Conservation (phyloP, 352 stramenopile species). For the Aphanomyces invadans region DNA sequence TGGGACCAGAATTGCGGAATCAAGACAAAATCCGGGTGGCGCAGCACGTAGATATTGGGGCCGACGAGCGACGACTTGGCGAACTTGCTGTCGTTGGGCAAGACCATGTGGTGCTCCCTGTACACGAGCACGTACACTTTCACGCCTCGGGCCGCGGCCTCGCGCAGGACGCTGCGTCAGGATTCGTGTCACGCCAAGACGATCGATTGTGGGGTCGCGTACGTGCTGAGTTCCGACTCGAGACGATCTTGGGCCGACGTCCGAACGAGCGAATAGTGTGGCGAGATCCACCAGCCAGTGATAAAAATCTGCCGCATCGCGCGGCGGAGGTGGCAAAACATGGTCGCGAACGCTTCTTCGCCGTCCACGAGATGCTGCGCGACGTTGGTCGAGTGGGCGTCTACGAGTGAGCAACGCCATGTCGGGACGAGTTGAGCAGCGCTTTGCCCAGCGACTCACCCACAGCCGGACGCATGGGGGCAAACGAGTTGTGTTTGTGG, state of each 20-base stretch:
- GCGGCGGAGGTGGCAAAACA: constrained; percentile 27
- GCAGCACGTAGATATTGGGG: constrained; percentile 29
- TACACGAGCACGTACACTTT: constrained; percentile 29
- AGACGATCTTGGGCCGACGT: not conserved
- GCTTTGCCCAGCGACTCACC: not conserved
- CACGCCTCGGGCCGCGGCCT: constrained; percentile 18
- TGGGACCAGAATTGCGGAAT: constrained; percentile 29
- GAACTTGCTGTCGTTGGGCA: constrained; percentile 25
- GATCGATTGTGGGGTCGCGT: not conserved
- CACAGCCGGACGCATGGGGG: constrained; percentile 7
- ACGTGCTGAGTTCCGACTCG: not conserved
- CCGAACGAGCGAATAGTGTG: constrained; percentile 29
- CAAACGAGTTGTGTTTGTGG: constrained; percentile 15
- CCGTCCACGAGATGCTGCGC: constrained; percentile 26
- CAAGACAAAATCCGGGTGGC: constrained; percentile 28
- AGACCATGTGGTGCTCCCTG: constrained; percentile 25
- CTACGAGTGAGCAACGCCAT: too few relatives aligned
- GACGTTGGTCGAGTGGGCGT: not conserved
- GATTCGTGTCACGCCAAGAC: too few relatives aligned
- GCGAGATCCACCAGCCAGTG: constrained; percentile 38
- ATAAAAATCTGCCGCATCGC: constrained; percentile 38
- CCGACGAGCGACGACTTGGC: constrained; percentile 18
- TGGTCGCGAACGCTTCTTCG: constrained; percentile 26
- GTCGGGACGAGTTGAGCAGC: not conserved
- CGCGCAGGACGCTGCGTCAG: constrained; percentile 11